Base-by-base conservation (phyloP, 2,329 filamentous ascomycete genomes). In the Graphilbum fragrans region DNA sequence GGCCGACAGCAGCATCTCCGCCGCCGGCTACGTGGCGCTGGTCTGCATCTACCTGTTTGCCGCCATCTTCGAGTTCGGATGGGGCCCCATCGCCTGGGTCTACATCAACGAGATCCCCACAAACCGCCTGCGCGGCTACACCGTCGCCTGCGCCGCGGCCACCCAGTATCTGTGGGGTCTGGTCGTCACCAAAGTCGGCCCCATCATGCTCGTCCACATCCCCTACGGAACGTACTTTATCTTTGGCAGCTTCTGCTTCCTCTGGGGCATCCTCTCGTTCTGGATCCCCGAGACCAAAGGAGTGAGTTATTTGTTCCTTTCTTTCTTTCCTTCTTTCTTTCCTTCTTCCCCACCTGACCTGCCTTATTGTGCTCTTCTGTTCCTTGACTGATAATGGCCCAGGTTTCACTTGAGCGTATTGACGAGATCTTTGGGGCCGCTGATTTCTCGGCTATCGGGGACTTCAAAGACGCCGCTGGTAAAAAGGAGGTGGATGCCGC, bases 31-130 rank as follows among this genome's bases (percentile, higher is more conserved):
- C 82, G 82, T 79, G 0, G 78, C 69, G 3, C 64, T 69, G 3
- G 62, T 56, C 38, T 80, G 82, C 72, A 75, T 82, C 9, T 86
- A 81, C 81, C 65, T 86, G 1, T 86, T 83, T 49, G 76, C 83
- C 22, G 65, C 83, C 23, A 73, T 82, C 56, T 87, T 86, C 51
- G 82, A 78, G 19, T 85, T 83, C 53, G 77, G 71, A 0, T 86
- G 81, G 82, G 80, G 81, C 0, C 81, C 81, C 2, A 80, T 75
- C 50, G 72, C 77, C 0, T 86, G 82, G 82, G 82, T 84, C 45
- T 67, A 86, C 43, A 70, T 84, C 2, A 73, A 79, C 2, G 82
- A 86, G 58, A 74, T 86, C 29, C 86, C 78, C 76, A 82, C 82
- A 0, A 59, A 86, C 3, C 77, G 72, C 43, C 77, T 75, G 10